Evolutionary conservation across 225 moss, liverwort and hornwort genomes (phyloP).

Genomic region (Sphagnum tenellum): DNA sequence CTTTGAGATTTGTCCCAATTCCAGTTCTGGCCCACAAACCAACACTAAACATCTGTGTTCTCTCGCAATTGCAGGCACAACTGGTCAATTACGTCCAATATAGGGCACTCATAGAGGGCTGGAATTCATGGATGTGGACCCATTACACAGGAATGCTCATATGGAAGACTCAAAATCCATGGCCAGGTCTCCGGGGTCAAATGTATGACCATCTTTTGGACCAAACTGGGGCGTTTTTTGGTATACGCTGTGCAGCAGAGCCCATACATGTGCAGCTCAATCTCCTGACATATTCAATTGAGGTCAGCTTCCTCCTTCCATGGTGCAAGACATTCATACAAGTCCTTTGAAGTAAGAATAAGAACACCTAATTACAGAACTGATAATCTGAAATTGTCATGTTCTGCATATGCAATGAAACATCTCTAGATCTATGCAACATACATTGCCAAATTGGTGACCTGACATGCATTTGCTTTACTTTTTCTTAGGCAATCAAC

Average conservation of each 20-base stretch:
- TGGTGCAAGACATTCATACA: too few species aligned
- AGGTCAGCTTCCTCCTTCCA: slow-evolving; percentile 30
- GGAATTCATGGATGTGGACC: slow-evolving; percentile 95
- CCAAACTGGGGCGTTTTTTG: slow-evolving; percentile 95
- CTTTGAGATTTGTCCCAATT: too few species aligned
- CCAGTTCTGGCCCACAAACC: too few species aligned
- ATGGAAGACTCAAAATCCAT: slow-evolving; percentile 95
- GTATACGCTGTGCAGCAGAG: slow-evolving; percentile 72
- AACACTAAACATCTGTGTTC: too few species aligned
- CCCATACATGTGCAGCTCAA: slow-evolving; percentile 84
- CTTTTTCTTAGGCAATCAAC: slow-evolving; percentile 60
- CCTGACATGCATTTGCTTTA: not conserved
- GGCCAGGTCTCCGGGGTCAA: slow-evolving; percentile 91
- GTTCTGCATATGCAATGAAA: not conserved
- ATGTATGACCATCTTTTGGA: slow-evolving; percentile 89
- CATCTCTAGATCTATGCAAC: not conserved
- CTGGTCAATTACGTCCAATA: slow-evolving; percentile 83
- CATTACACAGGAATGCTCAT: slow-evolving; percentile 79
- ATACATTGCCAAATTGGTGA: not conserved
- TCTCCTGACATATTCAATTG: slow-evolving; percentile 52
- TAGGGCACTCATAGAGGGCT: slow-evolving; percentile 84
- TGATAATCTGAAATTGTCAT: not conserved
- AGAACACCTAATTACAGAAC: too few species aligned
- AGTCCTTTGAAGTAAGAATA: too few species aligned
- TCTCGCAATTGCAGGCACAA: slow-evolving; percentile 53